Conservation (phyloP, 768 basidiomycete species). For the Mycena albidolilacea region DNA sequence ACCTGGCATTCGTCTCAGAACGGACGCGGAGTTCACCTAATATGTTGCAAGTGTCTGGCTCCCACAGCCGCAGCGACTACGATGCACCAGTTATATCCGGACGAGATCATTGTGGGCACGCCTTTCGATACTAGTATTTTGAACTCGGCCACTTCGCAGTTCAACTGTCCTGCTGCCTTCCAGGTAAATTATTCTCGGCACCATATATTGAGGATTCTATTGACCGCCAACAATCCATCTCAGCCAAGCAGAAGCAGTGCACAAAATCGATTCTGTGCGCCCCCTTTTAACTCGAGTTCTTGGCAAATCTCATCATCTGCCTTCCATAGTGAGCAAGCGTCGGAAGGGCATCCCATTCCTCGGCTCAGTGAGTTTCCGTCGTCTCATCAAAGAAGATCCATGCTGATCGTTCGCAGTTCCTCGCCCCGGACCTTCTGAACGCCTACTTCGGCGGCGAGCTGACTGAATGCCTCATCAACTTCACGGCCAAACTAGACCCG, state of each 20-base stretch:
- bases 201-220: too few relatives aligned
- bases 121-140: constrained; percentile 62
- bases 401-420: constrained; percentile 48
- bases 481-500: constrained; percentile 59
- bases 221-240: constrained; percentile 48
- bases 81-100: constrained; percentile 53
- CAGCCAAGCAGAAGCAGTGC: constrained; percentile 58
- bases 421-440: constrained; percentile 59
- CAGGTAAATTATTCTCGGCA: constrained; percentile 34
- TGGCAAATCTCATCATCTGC: background rate
- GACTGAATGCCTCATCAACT: constrained; percentile 62
- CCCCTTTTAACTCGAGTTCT: background rate
- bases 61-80: constrained; percentile 41
- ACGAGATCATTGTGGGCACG: constrained; percentile 58
- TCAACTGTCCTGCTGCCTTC: constrained; percentile 65
- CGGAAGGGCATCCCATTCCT: constrained; percentile 58
- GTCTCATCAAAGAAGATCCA: background rate
- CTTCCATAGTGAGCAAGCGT: constrained; percentile 59
- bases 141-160: constrained; percentile 62
- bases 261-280: constrained; percentile 46
- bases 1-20: constrained; percentile 19
- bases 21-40: constrained; percentile 31
- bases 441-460: constrained; percentile 60
- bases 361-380: constrained; percentile 55
- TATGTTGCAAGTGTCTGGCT: constrained; percentile 43